Base-by-base conservation (phyloP, 306 rosid species). In the Cicer arietinum region DNA sequence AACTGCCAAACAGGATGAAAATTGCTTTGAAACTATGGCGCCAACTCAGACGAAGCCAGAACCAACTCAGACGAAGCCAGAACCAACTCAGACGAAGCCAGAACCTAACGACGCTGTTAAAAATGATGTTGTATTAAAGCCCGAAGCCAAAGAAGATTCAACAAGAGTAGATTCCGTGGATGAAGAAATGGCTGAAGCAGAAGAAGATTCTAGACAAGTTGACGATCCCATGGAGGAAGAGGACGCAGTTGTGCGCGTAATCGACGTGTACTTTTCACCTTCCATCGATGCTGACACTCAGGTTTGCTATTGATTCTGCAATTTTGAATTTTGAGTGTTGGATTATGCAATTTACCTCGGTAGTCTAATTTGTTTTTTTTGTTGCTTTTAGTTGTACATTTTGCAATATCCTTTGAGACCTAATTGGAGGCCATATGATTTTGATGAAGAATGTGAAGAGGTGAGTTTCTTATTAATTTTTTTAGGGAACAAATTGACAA, bases 351-450 rank as follows among this genome's bases (percentile, higher is more conserved):
- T 53, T 7, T 8, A 40, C 35, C 11, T 60, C 1, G 8, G 20
- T 2, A 22, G 10, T 48, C 37, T 71, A 6, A 57, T 60, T 50
- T 71, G n/a, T 20, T 12, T 42, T 42, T 42, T 35, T 60, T 17
- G 8, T 41, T 2, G 25, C 63, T 51, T 68, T 56, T 78, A 91
- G 97, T 40, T 94, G 8, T 91, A 89, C 48, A 90, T 90, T 14
- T 54, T 90, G 71, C 98, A 94, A 86, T 94, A 89, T 90, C 98
- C 98, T 11, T 68, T 91, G 82, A 85, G 97, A 77, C 90, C 97
- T 37, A 52, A 73, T 48, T 94, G 98, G 98, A 81, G 97, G 48
- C 98, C 98, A 0, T 91, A 91, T 42, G 93, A 92, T 25, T 68
- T 94, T 53, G 96, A 89, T 11, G 89, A 88, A 30, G 87, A 80